Conservation (phyloP, 1,139 yeast species). For the Candida tunisiensis region DNA sequence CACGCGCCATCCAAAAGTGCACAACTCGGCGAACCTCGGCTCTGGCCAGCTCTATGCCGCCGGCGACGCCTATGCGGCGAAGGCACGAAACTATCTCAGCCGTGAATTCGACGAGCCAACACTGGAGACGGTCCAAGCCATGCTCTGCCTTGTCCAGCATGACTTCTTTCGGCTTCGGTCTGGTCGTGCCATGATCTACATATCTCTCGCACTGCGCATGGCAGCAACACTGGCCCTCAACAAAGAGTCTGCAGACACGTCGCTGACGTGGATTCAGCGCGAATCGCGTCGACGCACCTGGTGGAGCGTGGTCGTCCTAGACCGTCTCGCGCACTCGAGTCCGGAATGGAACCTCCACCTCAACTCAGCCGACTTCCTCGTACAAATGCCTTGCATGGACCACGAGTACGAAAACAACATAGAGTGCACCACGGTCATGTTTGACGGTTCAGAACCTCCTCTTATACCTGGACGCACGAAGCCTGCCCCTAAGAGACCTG, state of each 20-base stretch:
- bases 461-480: too few species aligned
- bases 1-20: conserved; percentile 17
- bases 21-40: conserved; percentile 5
- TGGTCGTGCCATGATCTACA: conserved; percentile 19
- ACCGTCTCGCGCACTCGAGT: conserved; percentile 20
- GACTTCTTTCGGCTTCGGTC: conserved; percentile 20
- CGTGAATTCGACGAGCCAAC: conserved; percentile 18
- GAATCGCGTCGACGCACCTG: conserved; percentile 20
- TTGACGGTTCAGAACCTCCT: too few species aligned
- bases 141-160: conserved; percentile 18
- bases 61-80: conserved; percentile 17
- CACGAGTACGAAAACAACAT: not conserved
- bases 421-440: not conserved
- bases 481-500: conserved; percentile 2
- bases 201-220: conserved; percentile 20
- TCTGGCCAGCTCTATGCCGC: conserved; percentile 12
- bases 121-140: conserved; percentile 21
- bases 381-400: conserved; percentile 16
- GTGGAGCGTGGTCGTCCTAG: conserved; percentile 21
- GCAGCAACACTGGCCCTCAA: conserved; percentile 19
- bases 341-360: conserved; percentile 16
- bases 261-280: conserved; percentile 17
- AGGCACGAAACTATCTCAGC: conserved; percentile 15
- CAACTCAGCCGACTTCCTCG: conserved; percentile 11
- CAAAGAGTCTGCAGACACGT: conserved; percentile 11